phyloP scores from a whole-genome alignment of 148 eudicot genomes.

The Vaccinium vitisidaea region DNA sequence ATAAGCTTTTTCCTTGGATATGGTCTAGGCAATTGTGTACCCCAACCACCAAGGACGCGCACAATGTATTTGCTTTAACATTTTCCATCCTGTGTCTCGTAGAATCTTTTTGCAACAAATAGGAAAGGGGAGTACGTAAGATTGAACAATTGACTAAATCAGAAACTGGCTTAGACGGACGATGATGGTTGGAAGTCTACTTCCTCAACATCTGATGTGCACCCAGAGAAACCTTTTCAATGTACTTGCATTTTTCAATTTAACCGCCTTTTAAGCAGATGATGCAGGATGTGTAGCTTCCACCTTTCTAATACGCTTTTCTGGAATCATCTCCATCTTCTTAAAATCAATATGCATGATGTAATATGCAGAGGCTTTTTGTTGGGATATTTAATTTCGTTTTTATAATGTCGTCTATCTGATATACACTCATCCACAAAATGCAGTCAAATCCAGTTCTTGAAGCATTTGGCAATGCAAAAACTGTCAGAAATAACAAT shows the following conservation, averaged over 20 bases:
- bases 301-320: background rate
- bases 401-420: background rate
- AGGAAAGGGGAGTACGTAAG: background rate
- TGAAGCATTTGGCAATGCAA: slow-evolving; percentile 94
- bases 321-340: background rate
- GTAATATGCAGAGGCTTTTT: background rate
- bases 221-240: background rate
- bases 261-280: background rate
- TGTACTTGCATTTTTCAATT: background rate
- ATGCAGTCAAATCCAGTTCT: slow-evolving; percentile 90
- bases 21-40: background rate
- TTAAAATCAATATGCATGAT: background rate
- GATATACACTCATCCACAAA: background rate
- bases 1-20: background rate
- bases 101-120: background rate
- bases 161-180: background rate
- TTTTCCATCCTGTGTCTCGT: background rate
- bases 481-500: slow-evolving; percentile 87
- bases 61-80: background rate
- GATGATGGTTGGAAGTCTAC: background rate
- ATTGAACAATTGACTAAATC: background rate
- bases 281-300: background rate
- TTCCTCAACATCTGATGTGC: background rate
- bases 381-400: background rate
- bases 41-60: background rate